These are phyloP conservation scores for Boletellus ananas DNA, from an alignment of 768 basidiomycete species.

Conservation along the genomic window DNA sequence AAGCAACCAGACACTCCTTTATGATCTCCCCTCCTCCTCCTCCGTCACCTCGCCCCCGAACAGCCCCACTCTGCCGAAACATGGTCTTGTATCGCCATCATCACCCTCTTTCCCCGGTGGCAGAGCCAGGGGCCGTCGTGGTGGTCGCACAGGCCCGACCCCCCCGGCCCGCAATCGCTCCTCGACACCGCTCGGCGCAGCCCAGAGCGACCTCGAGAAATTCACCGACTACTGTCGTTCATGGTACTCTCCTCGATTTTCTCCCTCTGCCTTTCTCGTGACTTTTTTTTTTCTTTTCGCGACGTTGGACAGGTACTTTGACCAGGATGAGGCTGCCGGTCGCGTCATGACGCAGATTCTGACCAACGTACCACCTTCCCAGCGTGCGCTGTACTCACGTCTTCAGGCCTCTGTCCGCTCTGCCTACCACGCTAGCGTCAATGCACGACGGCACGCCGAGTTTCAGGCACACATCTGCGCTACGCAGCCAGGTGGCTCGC, in stretches of 20 bases:
- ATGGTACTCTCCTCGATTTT: slow-evolving; percentile 48
- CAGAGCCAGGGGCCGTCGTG: slow-evolving; percentile 48
- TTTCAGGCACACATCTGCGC: slow-evolving; percentile 81
- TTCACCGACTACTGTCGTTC: slow-evolving; percentile 75
- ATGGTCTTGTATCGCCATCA: slow-evolving; percentile 47
- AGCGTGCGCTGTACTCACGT: slow-evolving; percentile 82
- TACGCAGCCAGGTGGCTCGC: slow-evolving; percentile 74
- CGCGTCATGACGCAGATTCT: slow-evolving; percentile 80
- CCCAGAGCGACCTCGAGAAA: slow-evolving; percentile 66
- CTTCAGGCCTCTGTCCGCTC: slow-evolving; percentile 84
- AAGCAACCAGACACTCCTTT: slow-evolving; percentile 64
- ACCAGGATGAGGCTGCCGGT: slow-evolving; percentile 76
- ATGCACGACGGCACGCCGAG: slow-evolving; percentile 72
- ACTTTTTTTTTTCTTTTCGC: slow-evolving; percentile 4
- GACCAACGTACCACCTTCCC: slow-evolving; percentile 73
- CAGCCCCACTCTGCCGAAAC: slow-evolving; percentile 42
- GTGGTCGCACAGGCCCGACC: slow-evolving; percentile 45
- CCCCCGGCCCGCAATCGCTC: slow-evolving; percentile 61
- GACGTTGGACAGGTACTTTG: slow-evolving; percentile 62
- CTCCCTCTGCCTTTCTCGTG: neutral
- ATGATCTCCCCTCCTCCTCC: slow-evolving; percentile 64
- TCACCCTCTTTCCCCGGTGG: slow-evolving; percentile 51
- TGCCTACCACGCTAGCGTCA: slow-evolving; percentile 78
- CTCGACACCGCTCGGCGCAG: slow-evolving; percentile 62
- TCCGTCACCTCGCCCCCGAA: slow-evolving; percentile 53